These are phyloP conservation scores for Coemansia sp. DNA, from an alignment of 192 early-diverging fungal species.

Conservation along the genomic window DNA sequence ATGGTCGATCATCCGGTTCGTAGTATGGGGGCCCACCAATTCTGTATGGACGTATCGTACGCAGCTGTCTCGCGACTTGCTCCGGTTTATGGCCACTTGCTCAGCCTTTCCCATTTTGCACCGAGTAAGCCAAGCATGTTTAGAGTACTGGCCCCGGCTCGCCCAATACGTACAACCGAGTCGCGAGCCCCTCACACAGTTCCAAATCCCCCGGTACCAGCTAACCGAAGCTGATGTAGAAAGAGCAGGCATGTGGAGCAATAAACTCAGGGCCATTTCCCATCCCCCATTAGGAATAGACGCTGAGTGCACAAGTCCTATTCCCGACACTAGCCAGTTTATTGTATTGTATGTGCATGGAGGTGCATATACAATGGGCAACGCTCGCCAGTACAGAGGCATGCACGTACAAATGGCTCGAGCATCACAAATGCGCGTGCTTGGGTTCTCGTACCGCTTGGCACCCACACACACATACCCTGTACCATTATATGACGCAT, in stretches of 20 bases:
- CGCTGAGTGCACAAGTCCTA: too few species aligned
- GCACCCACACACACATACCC: slow-evolving; percentile 82
- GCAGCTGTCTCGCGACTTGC: slow-evolving; percentile 21
- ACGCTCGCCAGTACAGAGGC: slow-evolving; percentile 34
- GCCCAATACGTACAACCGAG: neutral
- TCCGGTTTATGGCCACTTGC: slow-evolving; percentile 12
- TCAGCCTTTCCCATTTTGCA: neutral
- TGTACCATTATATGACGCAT: slow-evolving; percentile 73
- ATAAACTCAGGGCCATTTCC: neutral
- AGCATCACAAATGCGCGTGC: slow-evolving; percentile 24
- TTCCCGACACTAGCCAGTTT: neutral
- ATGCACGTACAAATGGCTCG: slow-evolving; percentile 53
- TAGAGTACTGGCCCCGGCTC: slow-evolving; percentile 5
- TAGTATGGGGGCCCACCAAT: slow-evolving; percentile 5
- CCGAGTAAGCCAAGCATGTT: neutral
- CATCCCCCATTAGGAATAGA: neutral
- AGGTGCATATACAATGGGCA: slow-evolving; percentile 60
- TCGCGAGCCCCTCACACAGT: neutral
- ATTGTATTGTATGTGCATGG: slow-evolving; percentile 73
- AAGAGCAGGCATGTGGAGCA: too few species aligned
- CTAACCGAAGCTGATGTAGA: too few species aligned
- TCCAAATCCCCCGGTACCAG: slow-evolving; percentile 2
- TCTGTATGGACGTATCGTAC: slow-evolving; percentile 19
- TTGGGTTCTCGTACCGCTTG: slow-evolving; percentile 72
- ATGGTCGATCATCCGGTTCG: slow-evolving; percentile 2